phyloP scores from a whole-genome alignment of 176 grass and related monocot genomes.

The Olyra latifolia region DNA sequence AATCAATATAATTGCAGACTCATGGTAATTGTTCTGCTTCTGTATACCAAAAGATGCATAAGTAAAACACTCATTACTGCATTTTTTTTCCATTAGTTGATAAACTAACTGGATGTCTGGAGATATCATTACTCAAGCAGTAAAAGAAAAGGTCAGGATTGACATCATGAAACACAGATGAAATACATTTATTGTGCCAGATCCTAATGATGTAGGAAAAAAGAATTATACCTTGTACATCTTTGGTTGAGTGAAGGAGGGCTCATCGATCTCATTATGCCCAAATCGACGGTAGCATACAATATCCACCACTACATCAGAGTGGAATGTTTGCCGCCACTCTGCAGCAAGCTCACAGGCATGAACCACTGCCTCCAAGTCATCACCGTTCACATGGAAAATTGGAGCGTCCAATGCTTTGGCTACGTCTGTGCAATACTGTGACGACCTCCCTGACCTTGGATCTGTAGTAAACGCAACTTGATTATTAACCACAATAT shows the following conservation, averaged over 20 bases:
- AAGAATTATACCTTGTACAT: constrained; percentile 73
- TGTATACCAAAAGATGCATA: background rate
- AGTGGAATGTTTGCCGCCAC: constrained; percentile 93
- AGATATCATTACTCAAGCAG: constrained; percentile 13
- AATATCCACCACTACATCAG: constrained; percentile 91
- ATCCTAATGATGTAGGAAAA: background rate
- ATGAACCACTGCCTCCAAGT: constrained; percentile 91
- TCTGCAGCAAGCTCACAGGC: constrained; percentile 90
- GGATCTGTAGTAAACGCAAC: constrained; percentile 84
- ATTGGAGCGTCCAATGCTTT: constrained; percentile 81
- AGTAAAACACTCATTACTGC: background rate
- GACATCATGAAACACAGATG: background rate
- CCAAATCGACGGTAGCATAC: constrained; percentile 95
- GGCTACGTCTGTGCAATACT: constrained; percentile 80
- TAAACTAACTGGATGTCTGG: background rate
- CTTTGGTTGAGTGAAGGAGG: constrained; percentile 94
- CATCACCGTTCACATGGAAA: constrained; percentile 97
- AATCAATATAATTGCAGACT: background rate
- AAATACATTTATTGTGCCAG: background rate
- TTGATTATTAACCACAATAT: constrained; percentile 77
- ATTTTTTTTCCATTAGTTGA: background rate
- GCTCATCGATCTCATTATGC: constrained; percentile 96
- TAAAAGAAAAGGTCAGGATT: constrained; percentile 7
- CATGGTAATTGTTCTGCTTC: constrained; percentile 19
- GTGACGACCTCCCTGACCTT: constrained; percentile 65